Percentiles rank a stretch among this genome's conserved stretches.
Conservation (phyloP, 306 rosid genomes). For the Nissolia schottii region DNA sequence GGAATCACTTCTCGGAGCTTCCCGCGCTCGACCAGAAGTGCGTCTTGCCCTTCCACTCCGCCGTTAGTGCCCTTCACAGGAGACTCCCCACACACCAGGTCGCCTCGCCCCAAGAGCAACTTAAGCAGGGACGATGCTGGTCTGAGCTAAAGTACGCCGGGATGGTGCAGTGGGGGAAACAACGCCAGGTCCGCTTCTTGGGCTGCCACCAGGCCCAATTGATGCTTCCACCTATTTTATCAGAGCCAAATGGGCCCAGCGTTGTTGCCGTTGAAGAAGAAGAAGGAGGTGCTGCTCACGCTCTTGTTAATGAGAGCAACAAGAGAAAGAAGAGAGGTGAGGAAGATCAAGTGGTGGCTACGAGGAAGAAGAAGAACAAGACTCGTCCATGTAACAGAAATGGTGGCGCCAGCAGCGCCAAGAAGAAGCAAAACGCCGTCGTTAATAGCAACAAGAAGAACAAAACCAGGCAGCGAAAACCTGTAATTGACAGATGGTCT, state of each 20-base stretch:
- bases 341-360: slow-evolving; percentile 24
- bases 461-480: slow-evolving; percentile 36
- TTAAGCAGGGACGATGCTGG: slow-evolving; percentile 62
- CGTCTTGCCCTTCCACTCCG: slow-evolving; percentile 46
- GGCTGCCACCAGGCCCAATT: slow-evolving; percentile 45
- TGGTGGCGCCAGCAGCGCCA: neutral
- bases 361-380: neutral
- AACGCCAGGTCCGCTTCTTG: slow-evolving; percentile 56
- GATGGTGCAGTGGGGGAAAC: slow-evolving; percentile 79
- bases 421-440: slow-evolving; percentile 32
- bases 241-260: neutral
- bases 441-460: neutral
- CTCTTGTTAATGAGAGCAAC: neutral
- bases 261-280: neutral
- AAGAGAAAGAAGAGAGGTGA: slow-evolving; percentile 26
- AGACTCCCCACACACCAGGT: slow-evolving; percentile 47
- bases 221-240: neutral
- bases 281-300: neutral
- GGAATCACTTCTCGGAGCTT: slow-evolving; percentile 46
- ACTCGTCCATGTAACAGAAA: slow-evolving; percentile 45
- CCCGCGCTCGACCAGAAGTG: slow-evolving; percentile 68
- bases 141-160: slow-evolving; percentile 56
- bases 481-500: slow-evolving; percentile 53
- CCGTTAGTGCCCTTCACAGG: slow-evolving; percentile 46
- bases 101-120: slow-evolving; percentile 6